These are phyloP conservation scores for Polyporus arcularius DNA, from an alignment of 768 basidiomycete species.

Conservation along the genomic window DNA sequence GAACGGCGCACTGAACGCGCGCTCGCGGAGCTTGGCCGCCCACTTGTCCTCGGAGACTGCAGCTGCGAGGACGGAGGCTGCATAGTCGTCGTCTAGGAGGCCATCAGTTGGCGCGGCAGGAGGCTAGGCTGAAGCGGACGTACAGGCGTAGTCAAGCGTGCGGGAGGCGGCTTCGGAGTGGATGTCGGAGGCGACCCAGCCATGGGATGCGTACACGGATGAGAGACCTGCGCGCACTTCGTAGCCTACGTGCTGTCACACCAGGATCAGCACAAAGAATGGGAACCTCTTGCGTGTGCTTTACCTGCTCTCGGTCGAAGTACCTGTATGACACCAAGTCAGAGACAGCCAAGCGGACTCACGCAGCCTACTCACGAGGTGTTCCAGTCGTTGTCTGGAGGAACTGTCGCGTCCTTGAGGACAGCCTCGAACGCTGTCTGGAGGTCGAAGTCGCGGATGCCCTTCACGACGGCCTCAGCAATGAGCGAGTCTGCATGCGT, in stretches of 20 bases:
- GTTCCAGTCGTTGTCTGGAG: conserved; percentile 56
- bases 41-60: conserved; percentile 52
- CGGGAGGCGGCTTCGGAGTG: conserved; percentile 81
- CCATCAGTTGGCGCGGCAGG: not conserved
- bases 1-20: conserved; percentile 58
- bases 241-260: conserved; percentile 62
- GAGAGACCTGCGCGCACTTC: conserved; percentile 81
- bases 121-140: not conserved
- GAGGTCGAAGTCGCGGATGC: conserved; percentile 61
- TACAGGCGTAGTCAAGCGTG: conserved; percentile 79
- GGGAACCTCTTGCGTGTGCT: not conserved
- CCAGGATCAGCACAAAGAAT: not conserved
- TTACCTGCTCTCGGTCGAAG: conserved; percentile 70
- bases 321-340: conserved; percentile 43
- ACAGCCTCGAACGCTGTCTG: conserved; percentile 74
- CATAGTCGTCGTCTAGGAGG: conserved; percentile 72
- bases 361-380: conserved; percentile 41
- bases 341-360: not conserved
- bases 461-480: conserved; percentile 71
- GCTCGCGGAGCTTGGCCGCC: conserved; percentile 52
- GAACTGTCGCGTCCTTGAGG: conserved; percentile 68
- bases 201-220: conserved; percentile 63
- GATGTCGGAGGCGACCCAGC: conserved; percentile 78
- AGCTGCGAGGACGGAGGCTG: conserved; percentile 62
- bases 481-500: conserved; percentile 82